Percentiles rank a stretch among this genome's conserved stretches.
These are phyloP conservation scores for Arthrobotrys entomopaga DNA, from an alignment of 2,329 filamentous ascomycete genomes.

Conservation along the genomic window DNA sequence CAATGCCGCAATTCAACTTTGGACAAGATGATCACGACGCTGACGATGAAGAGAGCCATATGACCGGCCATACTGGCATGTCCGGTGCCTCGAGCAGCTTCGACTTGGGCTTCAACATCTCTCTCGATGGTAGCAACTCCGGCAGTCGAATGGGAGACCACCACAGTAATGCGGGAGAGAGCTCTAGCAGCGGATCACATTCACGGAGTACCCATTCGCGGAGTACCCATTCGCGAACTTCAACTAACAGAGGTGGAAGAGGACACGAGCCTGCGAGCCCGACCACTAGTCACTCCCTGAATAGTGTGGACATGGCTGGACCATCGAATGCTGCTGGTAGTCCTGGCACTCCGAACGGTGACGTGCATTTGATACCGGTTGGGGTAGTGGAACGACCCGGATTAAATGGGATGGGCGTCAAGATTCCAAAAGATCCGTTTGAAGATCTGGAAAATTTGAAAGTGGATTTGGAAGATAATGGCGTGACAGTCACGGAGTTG, in stretches of 20 bases:
- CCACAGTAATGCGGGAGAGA: constrained; percentile 47
- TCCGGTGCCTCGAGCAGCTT: constrained; percentile 51
- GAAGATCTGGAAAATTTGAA: constrained; percentile 55
- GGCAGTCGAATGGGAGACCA: constrained; percentile 44
- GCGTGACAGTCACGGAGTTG: constrained; percentile 56
- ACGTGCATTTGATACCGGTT: constrained; percentile 51
- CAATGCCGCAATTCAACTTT: constrained; percentile 57
- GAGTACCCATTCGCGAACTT: constrained; percentile 46
- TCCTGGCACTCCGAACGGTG: constrained; percentile 23
- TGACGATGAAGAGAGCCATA: constrained; percentile 56
- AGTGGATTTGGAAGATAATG: constrained; percentile 58
- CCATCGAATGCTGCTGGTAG: constrained; percentile 28
- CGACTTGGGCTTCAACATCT: constrained; percentile 52
- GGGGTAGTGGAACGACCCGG: constrained; percentile 48
- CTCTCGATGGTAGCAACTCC: constrained; percentile 44
- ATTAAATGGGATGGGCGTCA: constrained; percentile 40
- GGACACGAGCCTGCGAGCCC: constrained; percentile 40
- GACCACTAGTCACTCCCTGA: constrained; percentile 45
- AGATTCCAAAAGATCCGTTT: constrained; percentile 45
- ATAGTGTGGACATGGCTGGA: constrained; percentile 40
- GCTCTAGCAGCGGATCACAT: constrained; percentile 39
- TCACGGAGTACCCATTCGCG: constrained; percentile 45
- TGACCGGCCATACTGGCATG: constrained; percentile 38
- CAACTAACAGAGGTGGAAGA: constrained; percentile 29
- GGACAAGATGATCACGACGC: constrained; percentile 55